Evolutionary conservation across 768 basidiomycete species (phyloP), one percentile per base, ranked within the genome.

Genomic region (Asterophora lycoperdoides): DNA sequence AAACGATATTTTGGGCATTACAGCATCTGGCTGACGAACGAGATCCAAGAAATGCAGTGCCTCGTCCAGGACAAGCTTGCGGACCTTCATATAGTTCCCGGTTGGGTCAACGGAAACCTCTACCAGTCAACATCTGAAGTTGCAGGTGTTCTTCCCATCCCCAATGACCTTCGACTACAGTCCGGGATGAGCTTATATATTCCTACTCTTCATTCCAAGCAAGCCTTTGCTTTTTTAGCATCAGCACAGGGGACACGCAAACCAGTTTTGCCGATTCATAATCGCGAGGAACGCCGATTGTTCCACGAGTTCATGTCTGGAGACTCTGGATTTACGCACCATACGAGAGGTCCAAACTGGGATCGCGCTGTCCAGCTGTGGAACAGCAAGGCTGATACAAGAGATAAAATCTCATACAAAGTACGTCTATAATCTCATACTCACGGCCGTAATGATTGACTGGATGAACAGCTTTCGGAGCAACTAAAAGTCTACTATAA

Each of bases 1-100:
- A 42, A 43, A 13, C 33, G 18, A 13, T 64, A 54, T 36, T 17
- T 13, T 28, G 56, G 61, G 9, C 58, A 60, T 36, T 55, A 46
- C 43, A 50, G 51, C 44, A 56, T 62, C 18, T 61, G 57, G 56
- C 26, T 58, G 11, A 53, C 32, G 10, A 57, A 62, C 28, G 37
- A 56, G 19, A 38, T 59, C 20, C 41, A 45, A 39, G 26, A 38
- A 17, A 29, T 45, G 32, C 29, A 41, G 6, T 18, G 30, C 34
- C 26, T 33, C 1, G 43, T 48, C 6, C 13, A 26, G 10, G 41
- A 48, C 43, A 14, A 44, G 20, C 15, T 55, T 32, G 10, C 34
- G n/a, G 20, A 42, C 6, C 19, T 28, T 8, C 32, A 8, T 2
- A 14, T 26, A n/a, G 17, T 51, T 1, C 35, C 33, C 5, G 42